Conservation (phyloP, 768 basidiomycete genomes). For the Termitomyces sp. region DNA sequence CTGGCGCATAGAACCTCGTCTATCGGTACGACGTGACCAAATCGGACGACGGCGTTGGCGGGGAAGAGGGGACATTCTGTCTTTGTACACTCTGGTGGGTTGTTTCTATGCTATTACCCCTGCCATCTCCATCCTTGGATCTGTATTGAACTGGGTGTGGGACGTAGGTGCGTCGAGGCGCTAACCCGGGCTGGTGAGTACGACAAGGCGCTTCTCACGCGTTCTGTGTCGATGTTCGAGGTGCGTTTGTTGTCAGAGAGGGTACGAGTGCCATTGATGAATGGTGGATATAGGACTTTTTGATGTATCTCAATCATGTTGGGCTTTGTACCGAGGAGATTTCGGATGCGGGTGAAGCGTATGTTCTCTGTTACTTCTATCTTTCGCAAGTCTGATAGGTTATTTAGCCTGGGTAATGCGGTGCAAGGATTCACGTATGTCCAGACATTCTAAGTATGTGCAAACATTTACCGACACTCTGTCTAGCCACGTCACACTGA, state of each 20-base stretch:
- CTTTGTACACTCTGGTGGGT: slow-evolving; percentile 76
- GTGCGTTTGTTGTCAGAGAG: slow-evolving; percentile 28
- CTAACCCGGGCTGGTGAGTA: slow-evolving; percentile 83
- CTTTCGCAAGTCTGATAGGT: neutral
- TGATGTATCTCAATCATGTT: slow-evolving; percentile 83
- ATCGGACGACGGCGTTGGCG: slow-evolving; percentile 91
- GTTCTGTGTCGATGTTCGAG: slow-evolving; percentile 86
- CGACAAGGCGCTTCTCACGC: slow-evolving; percentile 58
- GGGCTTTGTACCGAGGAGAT: slow-evolving; percentile 85
- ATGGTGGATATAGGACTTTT: slow-evolving; percentile 50
- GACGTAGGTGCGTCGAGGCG: slow-evolving; percentile 76
- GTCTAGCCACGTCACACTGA: slow-evolving; percentile 72
- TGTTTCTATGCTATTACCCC: neutral
- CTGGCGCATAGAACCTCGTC: slow-evolving; percentile 56
- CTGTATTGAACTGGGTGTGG: neutral
- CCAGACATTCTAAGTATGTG: neutral
- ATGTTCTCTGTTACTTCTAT: slow-evolving; percentile 17
- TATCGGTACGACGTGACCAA: slow-evolving; percentile 86
- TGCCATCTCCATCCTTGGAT: neutral
- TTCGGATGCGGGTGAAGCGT: slow-evolving; percentile 82
- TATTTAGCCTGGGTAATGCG: slow-evolving; percentile 69
- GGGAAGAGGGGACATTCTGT: slow-evolving; percentile 93
- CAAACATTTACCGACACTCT: neutral
- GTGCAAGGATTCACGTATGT: slow-evolving; percentile 88
- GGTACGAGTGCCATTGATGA: neutral